These are phyloP conservation scores for Cladosporium sp. DNA, from an alignment of 2,329 filamentous ascomycete species.

Conservation along the genomic window DNA sequence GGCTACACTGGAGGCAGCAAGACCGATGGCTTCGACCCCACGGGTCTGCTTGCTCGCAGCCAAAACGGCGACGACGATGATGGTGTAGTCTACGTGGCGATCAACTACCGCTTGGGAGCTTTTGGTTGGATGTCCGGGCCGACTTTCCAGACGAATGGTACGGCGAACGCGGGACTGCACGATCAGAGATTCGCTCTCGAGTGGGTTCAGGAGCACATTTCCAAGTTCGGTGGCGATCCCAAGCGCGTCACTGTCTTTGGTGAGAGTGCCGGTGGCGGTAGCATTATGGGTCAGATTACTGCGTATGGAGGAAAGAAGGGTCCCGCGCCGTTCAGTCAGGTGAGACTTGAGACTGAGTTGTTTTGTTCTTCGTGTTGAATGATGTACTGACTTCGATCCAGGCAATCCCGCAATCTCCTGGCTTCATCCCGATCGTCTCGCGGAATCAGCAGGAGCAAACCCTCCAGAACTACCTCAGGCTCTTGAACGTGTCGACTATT, in stretches of 20 bases:
- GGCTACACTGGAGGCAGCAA: constrained; percentile 41
- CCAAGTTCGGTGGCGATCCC: constrained; percentile 50
- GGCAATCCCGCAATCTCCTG: constrained; percentile 46
- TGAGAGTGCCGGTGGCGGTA: constrained; percentile 50
- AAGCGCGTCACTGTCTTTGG: constrained; percentile 49
- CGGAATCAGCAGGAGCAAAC: constrained; percentile 36
- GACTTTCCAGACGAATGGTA: constrained; percentile 40
- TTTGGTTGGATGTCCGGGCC: constrained; percentile 47
- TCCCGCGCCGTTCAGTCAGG: constrained; percentile 37
- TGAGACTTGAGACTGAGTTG: background rate
- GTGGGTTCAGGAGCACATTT: constrained; percentile 55
- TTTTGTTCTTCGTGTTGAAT: background rate
- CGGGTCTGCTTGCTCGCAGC: constrained; percentile 40
- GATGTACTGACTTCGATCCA: constrained; percentile 18
- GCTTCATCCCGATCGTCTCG: constrained; percentile 36
- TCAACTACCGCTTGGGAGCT: constrained; percentile 49
- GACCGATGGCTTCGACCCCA: constrained; percentile 31
- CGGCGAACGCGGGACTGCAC: constrained; percentile 47
- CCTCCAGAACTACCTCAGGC: constrained; percentile 37
- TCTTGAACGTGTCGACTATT: constrained; percentile 42
- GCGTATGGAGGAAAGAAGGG: constrained; percentile 42
- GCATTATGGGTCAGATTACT: constrained; percentile 54
- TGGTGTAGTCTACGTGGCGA: constrained; percentile 43
- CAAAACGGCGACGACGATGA: constrained; percentile 33
- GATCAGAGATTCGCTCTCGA: constrained; percentile 55